Base-by-base conservation (phyloP, 2,329 filamentous ascomycete genomes). In the Colletotrichum tofieldiae region DNA sequence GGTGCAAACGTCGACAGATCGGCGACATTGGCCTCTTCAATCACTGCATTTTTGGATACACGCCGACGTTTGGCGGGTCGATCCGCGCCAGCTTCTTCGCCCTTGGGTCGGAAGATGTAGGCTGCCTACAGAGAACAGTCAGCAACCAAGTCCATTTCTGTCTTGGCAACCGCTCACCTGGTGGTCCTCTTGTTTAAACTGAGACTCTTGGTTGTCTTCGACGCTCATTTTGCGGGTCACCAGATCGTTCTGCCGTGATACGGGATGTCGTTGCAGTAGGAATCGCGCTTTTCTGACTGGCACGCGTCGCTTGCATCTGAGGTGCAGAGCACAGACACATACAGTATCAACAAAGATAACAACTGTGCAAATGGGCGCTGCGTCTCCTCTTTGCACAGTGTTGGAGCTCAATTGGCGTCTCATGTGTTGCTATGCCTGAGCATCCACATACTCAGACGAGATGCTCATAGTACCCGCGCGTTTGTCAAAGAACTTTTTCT, bases 101-200 rank as follows among this genome's bases (percentile, higher is more conserved):
- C 81, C 55, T 85, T 81, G 70, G 90, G 87, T 71, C 87, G 85
- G 79, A 92, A 93, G 74, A 93, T 82, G 79, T 91, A 93, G 67
- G 90, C 89, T 58, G 87, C 86, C 90, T 93, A 77, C 9, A 45
- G 61, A 14, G 52, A 35, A 55, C n/a, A 18, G n/a, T 73, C 32
- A 70, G 49, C 51, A 37, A 26, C 20, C 5, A 18, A 5, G 11
- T 2, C 12, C 23, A 18, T 5, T 11, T 18, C 32, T 5, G 9
- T 47, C 9, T 4, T 37, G 29, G 23, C 37, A 23, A 20, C 18
- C 8, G 45, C 66, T 73, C 77, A 86, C 86, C 78, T 85, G 83
- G 59, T 87, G 83, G 58, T 87, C 85, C 63, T 86, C 81, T 56
- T 85, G 81, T 39, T 52, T 64, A 8, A 72, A 69, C 14, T 61